phyloP scores from a whole-genome alignment of 2,329 filamentous ascomycete genomes.

The Xylariaceae sp. region DNA sequence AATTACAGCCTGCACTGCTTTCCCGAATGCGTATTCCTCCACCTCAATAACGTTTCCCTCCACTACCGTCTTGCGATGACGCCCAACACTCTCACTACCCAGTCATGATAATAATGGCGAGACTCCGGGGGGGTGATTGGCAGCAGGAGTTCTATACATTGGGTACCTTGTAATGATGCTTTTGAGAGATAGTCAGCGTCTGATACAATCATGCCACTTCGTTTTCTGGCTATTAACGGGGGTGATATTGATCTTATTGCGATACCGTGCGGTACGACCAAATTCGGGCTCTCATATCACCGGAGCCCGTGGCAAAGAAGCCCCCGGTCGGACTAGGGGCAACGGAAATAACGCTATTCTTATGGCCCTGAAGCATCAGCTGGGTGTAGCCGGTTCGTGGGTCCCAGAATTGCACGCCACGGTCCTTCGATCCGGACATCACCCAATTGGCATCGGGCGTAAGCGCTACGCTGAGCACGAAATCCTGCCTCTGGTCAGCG shows the following conservation, averaged over 20 bases:
- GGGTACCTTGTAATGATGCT: too few species aligned
- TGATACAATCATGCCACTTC: neutral
- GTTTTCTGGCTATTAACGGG: neutral
- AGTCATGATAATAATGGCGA: neutral
- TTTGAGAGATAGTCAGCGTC: neutral
- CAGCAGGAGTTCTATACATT: conserved; percentile 2
- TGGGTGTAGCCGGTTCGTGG: conserved; percentile 88
- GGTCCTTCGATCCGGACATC: conserved; percentile 93
- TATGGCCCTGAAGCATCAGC: conserved; percentile 97
- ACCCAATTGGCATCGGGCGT: conserved; percentile 95
- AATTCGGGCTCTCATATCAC: conserved; percentile 95
- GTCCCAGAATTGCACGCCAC: conserved; percentile 98
- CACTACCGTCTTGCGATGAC: neutral
- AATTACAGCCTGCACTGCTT: conserved; percentile 1
- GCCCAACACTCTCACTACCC: conserved; percentile 2
- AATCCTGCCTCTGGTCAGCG: conserved; percentile 61
- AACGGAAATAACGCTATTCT: conserved; percentile 97
- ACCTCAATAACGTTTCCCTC: conserved; percentile 1
- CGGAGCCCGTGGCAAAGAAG: conserved; percentile 92
- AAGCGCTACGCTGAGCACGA: conserved; percentile 90
- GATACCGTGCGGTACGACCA: conserved; percentile 70
- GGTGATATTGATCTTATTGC: conserved; percentile 26
- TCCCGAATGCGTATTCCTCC: conserved; percentile 1
- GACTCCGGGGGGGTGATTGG: neutral
- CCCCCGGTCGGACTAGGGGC: conserved; percentile 84